phyloP scores from a whole-genome alignment of 768 basidiomycete genomes.

The Clitopilus passeckerianus region DNA sequence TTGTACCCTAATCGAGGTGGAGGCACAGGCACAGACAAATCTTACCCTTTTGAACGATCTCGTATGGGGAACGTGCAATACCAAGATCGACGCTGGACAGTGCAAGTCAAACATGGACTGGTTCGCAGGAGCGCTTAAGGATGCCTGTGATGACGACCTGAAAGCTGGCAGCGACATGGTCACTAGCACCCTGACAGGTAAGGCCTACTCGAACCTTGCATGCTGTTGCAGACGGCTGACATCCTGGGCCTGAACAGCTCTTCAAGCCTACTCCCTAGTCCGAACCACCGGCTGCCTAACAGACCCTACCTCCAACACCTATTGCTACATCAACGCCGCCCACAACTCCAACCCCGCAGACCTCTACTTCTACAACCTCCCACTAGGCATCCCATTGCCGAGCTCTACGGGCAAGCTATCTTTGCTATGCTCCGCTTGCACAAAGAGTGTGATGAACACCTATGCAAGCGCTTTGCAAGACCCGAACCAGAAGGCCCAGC shows the following conservation, averaged over 20 bases:
- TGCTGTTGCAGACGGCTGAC: background rate
- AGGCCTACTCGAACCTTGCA: conserved; percentile 8
- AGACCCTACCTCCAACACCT: conserved; percentile 53
- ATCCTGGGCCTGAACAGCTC: conserved; percentile 29
- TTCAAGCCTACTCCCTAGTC: conserved; percentile 62
- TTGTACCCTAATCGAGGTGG: background rate
- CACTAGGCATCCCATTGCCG: conserved; percentile 53
- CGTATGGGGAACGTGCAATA: conserved; percentile 81
- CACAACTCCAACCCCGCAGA: conserved; percentile 54
- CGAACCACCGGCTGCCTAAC: conserved; percentile 54
- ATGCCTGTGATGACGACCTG: conserved; percentile 19
- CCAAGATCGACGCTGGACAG: conserved; percentile 35
- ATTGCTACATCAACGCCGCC: conserved; percentile 72
- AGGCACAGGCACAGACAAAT: conserved; percentile 56
- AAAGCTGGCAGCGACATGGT: conserved; percentile 45
- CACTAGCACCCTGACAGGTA: conserved; percentile 51
- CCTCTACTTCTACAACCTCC: conserved; percentile 68
- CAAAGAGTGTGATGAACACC: conserved; percentile 48
- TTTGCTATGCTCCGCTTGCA: conserved; percentile 62
- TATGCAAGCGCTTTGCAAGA: conserved; percentile 44
- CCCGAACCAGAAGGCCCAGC: conserved; percentile 8
- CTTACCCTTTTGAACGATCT: conserved; percentile 58
- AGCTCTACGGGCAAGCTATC: conserved; percentile 24
- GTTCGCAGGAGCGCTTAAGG: conserved; percentile 47
- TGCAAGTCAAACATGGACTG: conserved; percentile 67